Evolutionary conservation across 371 early-diverging fungal genomes (phyloP).

Genomic region (Mortierella sp.): DNA sequence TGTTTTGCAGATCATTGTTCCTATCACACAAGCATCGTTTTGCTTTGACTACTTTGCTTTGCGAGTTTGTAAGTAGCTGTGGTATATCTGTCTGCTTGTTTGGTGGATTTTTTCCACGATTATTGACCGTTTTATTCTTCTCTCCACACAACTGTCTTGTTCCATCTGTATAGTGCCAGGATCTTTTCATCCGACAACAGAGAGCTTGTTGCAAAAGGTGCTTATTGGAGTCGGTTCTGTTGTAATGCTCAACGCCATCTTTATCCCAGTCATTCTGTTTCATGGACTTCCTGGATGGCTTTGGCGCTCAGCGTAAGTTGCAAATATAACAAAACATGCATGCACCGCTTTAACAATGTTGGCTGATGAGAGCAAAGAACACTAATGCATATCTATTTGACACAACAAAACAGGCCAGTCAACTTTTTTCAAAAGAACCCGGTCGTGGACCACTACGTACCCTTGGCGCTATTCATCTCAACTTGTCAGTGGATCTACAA

Average conservation of each 20-base stretch:
- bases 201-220: conserved; percentile 32
- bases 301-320: conserved; percentile 56
- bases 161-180: conserved; percentile 32
- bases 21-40: conserved; percentile 30
- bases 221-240: conserved; percentile 42
- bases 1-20: conserved; percentile 48
- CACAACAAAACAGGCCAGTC: conserved; percentile 32
- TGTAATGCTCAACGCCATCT: conserved; percentile 31
- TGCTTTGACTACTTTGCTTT: conserved; percentile 57
- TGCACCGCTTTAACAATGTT: not conserved
- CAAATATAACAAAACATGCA: not conserved
- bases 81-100: not conserved
- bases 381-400: not conserved
- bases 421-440: conserved; percentile 59
- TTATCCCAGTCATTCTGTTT: conserved; percentile 48
- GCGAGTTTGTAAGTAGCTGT: conserved; percentile 38
- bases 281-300: conserved; percentile 54
- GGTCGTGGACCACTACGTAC: conserved; percentile 56
- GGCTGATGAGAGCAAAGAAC: too few relatives aligned
- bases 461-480: conserved; percentile 51
- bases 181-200: conserved; percentile 28
- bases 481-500: conserved; percentile 60
- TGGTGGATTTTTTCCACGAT: not conserved
- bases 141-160: not conserved
- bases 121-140: not conserved